A percentile compares a stretch with the other conserved stretches of the same genome.
Evolutionary conservation across 441 rosid genomes (phyloP).

Genomic region (Arabidopsis lyrata): DNA sequence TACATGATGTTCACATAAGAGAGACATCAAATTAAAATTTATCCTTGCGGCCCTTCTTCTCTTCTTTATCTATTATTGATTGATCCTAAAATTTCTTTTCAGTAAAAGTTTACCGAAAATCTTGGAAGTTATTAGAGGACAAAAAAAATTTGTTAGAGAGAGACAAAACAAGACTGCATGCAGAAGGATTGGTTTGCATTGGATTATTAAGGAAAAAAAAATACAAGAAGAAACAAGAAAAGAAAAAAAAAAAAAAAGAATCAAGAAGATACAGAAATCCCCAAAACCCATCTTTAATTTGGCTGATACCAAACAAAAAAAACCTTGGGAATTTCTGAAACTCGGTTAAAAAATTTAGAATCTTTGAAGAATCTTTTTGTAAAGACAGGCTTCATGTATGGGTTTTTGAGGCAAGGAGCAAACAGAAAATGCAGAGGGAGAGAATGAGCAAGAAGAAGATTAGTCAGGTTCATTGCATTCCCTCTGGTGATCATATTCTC

Average conservation of each 20-base stretch:
- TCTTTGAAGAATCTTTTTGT: neutral
- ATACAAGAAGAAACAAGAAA: constrained; percentile 5
- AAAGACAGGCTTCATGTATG: constrained; percentile 33
- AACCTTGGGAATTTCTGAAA: constrained; percentile 9
- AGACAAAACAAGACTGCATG: constrained; percentile 38
- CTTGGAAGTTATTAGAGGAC: constrained; percentile 45
- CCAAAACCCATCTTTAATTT: constrained; percentile 30
- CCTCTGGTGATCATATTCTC: constrained; percentile 43
- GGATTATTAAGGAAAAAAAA: constrained; percentile 22
- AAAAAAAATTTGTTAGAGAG: constrained; percentile 14
- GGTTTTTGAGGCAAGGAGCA: constrained; percentile 12
- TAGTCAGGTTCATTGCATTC: constrained; percentile 45
- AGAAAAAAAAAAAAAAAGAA: neutral
- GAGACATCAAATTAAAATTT: neutral
- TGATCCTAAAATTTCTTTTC: constrained; percentile 31
- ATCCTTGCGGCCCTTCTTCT: constrained; percentile 21
- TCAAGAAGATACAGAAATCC: constrained; percentile 18
- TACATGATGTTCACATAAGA: neutral
- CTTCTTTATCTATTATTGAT: constrained; percentile 26
- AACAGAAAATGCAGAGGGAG: constrained; percentile 44
- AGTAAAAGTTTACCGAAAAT: constrained; percentile 17
- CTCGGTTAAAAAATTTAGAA: constrained; percentile 3
- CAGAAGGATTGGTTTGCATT: constrained; percentile 26
- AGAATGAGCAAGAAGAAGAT: constrained; percentile 45
- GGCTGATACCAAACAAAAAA: constrained; percentile 18